Conservation (phyloP, 192 early-diverging fungal species). For the Dissophora ornata region DNA sequence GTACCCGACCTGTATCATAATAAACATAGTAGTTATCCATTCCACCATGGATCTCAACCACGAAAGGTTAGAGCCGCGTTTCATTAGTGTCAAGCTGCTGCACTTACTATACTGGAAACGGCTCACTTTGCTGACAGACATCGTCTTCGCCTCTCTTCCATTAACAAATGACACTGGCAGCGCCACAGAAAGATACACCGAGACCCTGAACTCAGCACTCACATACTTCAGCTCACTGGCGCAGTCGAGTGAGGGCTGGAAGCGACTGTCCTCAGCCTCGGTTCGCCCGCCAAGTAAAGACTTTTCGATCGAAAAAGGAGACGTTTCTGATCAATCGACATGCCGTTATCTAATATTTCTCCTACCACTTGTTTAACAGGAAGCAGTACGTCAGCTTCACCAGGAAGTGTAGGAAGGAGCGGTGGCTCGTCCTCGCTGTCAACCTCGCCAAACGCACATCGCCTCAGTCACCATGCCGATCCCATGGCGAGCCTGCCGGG, state of each 20-base stretch:
- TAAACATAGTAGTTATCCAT: too few species aligned
- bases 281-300: slow-evolving; percentile 29
- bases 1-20: too few species aligned
- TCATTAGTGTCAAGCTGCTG: neutral
- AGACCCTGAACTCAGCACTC: slow-evolving; percentile 48
- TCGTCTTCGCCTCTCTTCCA: neutral
- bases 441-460: slow-evolving; percentile 28
- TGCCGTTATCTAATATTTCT: too few species aligned
- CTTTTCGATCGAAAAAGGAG: too few species aligned
- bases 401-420: slow-evolving; percentile 2
- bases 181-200: slow-evolving; percentile 47
- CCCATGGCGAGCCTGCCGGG: slow-evolving; percentile 8
- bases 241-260: slow-evolving; percentile 49
- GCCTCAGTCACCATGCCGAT: slow-evolving; percentile 12
- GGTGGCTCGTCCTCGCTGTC: slow-evolving; percentile 7
- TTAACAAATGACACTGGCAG: neutral
- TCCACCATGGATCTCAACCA: slow-evolving; percentile 55
- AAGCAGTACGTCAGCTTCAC: slow-evolving; percentile 31
- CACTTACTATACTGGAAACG: too few species aligned
- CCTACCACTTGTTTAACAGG: slow-evolving; percentile 1
- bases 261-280: slow-evolving; percentile 45
- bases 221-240: slow-evolving; percentile 48
- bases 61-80: slow-evolving; percentile 29
- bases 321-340: too few species aligned
- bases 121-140: too few species aligned